phyloP scores from a whole-genome alignment of 2,329 filamentous ascomycete species.

The Fusarium acutatum region DNA sequence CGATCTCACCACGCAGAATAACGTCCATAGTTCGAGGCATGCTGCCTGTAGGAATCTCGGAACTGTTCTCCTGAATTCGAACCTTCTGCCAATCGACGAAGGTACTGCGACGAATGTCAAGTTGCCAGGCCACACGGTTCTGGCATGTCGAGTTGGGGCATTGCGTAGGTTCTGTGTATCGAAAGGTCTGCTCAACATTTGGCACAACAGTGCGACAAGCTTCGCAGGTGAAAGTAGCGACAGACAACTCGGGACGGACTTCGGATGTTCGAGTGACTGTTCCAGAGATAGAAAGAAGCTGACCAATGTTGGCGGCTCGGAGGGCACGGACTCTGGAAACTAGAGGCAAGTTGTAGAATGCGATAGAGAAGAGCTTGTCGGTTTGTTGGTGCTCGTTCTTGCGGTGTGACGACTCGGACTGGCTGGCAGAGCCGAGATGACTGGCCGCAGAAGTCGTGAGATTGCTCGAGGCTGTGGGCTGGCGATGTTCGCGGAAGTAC shows the following conservation, averaged over 20 bases:
- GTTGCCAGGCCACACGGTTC: constrained; percentile 90
- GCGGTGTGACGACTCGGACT: constrained; percentile 74
- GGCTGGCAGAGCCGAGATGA: constrained; percentile 67
- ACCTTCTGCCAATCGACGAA: constrained; percentile 99
- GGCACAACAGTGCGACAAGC: constrained; percentile 83
- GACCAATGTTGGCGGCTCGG: constrained; percentile 89
- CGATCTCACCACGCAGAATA: constrained; percentile 95
- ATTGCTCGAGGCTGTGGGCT: constrained; percentile 79
- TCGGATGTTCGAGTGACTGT: constrained; percentile 97
- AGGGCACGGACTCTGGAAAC: constrained; percentile 87
- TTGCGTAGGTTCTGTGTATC: constrained; percentile 95
- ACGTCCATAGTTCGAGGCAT: constrained; percentile 99
- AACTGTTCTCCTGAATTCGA: constrained; percentile 96
- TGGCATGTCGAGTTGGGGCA: constrained; percentile 89
- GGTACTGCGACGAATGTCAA: constrained; percentile 97
- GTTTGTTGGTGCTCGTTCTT: constrained; percentile 95
- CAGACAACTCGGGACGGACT: constrained; percentile 90
- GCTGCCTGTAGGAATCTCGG: constrained; percentile 96
- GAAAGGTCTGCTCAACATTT: constrained; percentile 96
- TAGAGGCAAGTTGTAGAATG: constrained; percentile 91
- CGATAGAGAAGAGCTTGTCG: constrained; percentile 92
- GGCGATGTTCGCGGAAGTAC: constrained; percentile 92
- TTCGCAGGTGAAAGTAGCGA: constrained; percentile 93
- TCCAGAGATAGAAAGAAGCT: constrained; percentile 93
- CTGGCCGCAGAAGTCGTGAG: constrained; percentile 74